Conservation (phyloP, 495 filamentous ascomycete genomes). For the Astrocystis sublimbata region DNA sequence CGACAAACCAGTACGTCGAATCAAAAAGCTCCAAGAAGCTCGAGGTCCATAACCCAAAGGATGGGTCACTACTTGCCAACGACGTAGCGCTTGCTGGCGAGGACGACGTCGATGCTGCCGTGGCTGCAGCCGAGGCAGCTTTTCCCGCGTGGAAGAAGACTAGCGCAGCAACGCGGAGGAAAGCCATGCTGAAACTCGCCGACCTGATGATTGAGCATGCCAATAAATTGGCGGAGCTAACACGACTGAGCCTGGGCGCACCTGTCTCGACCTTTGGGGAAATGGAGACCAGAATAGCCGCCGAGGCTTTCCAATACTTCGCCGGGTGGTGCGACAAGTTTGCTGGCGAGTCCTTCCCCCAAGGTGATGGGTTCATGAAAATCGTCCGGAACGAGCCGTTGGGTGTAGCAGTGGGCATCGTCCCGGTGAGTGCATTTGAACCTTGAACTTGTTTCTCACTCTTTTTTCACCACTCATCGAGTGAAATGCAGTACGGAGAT, state of each 20-base stretch:
- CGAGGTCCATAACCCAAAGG: conserved; percentile 41
- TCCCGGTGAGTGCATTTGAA: conserved; percentile 30
- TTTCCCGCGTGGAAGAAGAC: conserved; percentile 57
- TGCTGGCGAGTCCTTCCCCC: conserved; percentile 42
- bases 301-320: conserved; percentile 39
- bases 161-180: conserved; percentile 27
- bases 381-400: conserved; percentile 45
- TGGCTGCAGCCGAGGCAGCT: conserved; percentile 48
- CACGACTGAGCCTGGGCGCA: conserved; percentile 37
- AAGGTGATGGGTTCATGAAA: conserved; percentile 48
- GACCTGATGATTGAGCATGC: conserved; percentile 41
- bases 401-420: conserved; percentile 44
- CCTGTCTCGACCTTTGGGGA: conserved; percentile 31
- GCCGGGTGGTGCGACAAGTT: conserved; percentile 53
- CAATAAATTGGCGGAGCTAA: conserved; percentile 33
- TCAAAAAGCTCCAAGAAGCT: conserved; percentile 42
- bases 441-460: too few relatives aligned
- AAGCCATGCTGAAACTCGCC: conserved; percentile 41
- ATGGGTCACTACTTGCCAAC: conserved; percentile 37
- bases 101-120: conserved; percentile 58
- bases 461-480: not conserved
- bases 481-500: too few relatives aligned
- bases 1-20: conserved; percentile 34
- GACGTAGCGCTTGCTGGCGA: conserved; percentile 55
- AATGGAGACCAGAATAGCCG: conserved; percentile 30